Percentiles rank a stretch among this genome's conserved stretches.
Evolutionary conservation across 164 flowering plant genomes (phyloP).

Genomic region (Annona cherimola): DNA sequence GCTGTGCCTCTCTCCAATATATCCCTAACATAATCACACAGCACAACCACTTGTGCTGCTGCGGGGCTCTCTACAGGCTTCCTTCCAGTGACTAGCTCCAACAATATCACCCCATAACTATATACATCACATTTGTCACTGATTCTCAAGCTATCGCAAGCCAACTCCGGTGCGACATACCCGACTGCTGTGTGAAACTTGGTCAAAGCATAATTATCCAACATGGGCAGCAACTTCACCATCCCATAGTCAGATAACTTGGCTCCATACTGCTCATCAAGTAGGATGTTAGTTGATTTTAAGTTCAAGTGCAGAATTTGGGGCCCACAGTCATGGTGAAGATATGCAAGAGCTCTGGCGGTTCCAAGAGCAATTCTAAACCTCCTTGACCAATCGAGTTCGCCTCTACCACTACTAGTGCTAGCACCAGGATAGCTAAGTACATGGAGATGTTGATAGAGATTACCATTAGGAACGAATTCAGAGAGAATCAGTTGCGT

Average conservation of each 20-base stretch:
- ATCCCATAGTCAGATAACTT: constrained; percentile 89
- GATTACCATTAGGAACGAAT: constrained; percentile 69
- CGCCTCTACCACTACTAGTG: constrained; percentile 46
- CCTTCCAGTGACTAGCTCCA: constrained; percentile 92
- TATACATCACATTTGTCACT: constrained; percentile 94
- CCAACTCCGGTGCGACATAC: constrained; percentile 90
- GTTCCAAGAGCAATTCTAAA: constrained; percentile 83
- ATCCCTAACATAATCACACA: constrained; percentile 73
- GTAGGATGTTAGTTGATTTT: constrained; percentile 82
- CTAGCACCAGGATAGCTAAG: constrained; percentile 53
- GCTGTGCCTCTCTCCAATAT: constrained; percentile 67
- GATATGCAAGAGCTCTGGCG: constrained; percentile 84
- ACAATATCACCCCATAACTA: constrained; percentile 79
- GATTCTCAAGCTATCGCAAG: constrained; percentile 48
- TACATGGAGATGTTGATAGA: constrained; percentile 77
- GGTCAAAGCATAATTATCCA: constrained; percentile 55
- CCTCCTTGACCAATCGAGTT: constrained; percentile 71
- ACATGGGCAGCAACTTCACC: constrained; percentile 64
- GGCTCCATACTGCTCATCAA: constrained; percentile 61
- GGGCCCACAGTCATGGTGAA: constrained; percentile 92
- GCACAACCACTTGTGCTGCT: constrained; percentile 59
- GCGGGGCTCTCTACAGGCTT: constrained; percentile 83
- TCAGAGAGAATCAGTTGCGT: constrained; percentile 84
- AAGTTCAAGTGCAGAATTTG: constrained; percentile 82
- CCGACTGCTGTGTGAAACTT: constrained; percentile 80